A percentile compares a stretch with the other conserved stretches of the same genome.
phyloP scores from a whole-genome alignment of 2,329 filamentous ascomycete species.

The Colletotrichum coccodes region DNA sequence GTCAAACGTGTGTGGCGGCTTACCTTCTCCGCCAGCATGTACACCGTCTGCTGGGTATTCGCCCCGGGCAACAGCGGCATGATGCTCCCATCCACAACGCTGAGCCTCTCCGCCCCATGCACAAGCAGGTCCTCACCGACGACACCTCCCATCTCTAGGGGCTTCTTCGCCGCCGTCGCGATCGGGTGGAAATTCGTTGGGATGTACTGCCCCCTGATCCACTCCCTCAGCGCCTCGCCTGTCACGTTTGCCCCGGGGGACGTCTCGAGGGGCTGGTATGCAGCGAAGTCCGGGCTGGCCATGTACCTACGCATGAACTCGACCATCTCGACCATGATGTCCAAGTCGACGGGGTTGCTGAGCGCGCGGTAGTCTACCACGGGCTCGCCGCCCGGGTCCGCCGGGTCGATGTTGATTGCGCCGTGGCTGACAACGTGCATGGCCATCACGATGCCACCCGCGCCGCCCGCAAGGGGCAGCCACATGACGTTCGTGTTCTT shows the following conservation, averaged over 20 bases:
- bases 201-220: constrained; percentile 26
- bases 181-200: constrained; percentile 37
- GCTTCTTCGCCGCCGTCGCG: constrained; percentile 36
- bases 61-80: constrained; percentile 36
- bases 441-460: constrained; percentile 20
- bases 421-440: constrained; percentile 39
- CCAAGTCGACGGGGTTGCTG: constrained; percentile 41
- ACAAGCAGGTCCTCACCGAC: constrained; percentile 35
- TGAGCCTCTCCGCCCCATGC: constrained; percentile 29
- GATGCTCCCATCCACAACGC: constrained; percentile 35
- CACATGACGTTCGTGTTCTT: constrained; percentile 31
- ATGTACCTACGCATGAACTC: constrained; percentile 40
- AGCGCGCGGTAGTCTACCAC: constrained; percentile 40
- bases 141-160: constrained; percentile 33
- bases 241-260: constrained; percentile 30
- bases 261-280: constrained; percentile 34
- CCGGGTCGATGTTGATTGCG: constrained; percentile 44
- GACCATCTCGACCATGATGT: constrained; percentile 38
- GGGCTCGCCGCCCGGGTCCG: constrained; percentile 41
- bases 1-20: too few relatives aligned
- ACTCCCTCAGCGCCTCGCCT: constrained; percentile 23
- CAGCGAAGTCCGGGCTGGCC: constrained; percentile 27
- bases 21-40: constrained; percentile 35
- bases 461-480: constrained; percentile 3
- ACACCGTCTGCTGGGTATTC: constrained; percentile 36